phyloP scores from a whole-genome alignment of 2,329 filamentous ascomycete species.

The Fusarium palustre region DNA sequence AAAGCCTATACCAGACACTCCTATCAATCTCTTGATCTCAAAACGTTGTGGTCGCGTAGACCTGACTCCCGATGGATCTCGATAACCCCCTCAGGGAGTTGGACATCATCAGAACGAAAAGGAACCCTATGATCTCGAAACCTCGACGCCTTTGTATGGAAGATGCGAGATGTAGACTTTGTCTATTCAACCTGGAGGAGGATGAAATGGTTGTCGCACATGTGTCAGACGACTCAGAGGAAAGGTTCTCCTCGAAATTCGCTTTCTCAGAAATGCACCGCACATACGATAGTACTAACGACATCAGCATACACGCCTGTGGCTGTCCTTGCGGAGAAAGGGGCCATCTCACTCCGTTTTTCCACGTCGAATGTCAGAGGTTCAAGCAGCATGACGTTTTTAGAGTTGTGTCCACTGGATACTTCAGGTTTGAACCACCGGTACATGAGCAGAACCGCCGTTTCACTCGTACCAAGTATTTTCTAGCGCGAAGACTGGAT shows the following conservation, averaged over 20 bases:
- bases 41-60: no score
- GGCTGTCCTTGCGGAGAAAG: background rate
- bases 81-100: fast-evolving
- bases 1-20: background rate
- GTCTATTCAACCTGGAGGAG: background rate
- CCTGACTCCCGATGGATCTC: background rate
- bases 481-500: background rate
- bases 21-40: background rate
- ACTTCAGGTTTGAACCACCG: background rate
- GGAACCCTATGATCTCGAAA: background rate
- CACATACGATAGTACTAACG: background rate
- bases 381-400: background rate
- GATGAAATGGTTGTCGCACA: background rate
- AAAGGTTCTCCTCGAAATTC: background rate
- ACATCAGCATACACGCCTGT: background rate
- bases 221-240: background rate
- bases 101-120: background rate
- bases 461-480: background rate
- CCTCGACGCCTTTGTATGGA: background rate
- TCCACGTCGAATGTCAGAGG: background rate
- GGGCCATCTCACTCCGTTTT: background rate
- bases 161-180: background rate
- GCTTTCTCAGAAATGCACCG: background rate
- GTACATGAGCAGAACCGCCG: background rate
- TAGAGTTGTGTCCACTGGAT: background rate